A percentile compares a stretch with the other conserved stretches of the same genome.
These are phyloP conservation scores for Globisporangium okanoganense DNA, from an alignment of 352 stramenopile species.

Conservation along the genomic window DNA sequence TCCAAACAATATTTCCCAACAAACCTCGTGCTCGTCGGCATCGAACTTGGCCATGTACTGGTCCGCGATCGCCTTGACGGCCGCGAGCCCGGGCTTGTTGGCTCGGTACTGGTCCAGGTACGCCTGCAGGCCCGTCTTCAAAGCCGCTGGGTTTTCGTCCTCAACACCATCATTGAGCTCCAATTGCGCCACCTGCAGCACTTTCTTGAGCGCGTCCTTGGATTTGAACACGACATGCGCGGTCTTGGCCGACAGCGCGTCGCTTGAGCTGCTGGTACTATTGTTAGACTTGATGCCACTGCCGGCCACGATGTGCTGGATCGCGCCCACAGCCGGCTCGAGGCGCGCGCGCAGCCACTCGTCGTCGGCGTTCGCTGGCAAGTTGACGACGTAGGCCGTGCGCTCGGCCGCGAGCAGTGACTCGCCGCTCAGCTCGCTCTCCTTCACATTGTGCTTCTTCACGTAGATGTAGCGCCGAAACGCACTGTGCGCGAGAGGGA, in stretches of 20 bases:
- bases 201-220: conserved; percentile 45
- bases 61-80: conserved; percentile 65
- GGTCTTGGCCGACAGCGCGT: conserved; percentile 29
- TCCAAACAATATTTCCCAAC: no score
- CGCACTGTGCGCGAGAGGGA: conserved; percentile 54
- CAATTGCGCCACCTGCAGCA: conserved; percentile 40
- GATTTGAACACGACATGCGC: conserved; percentile 79
- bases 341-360: conserved; percentile 56
- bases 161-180: conserved; percentile 21
- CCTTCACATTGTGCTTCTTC: conserved; percentile 64
- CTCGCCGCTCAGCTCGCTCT: conserved; percentile 31
- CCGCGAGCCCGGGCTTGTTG: conserved; percentile 60
- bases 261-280: conserved; percentile 18
- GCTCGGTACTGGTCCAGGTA: conserved; percentile 64
- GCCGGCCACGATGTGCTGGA: conserved; percentile 55
- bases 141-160: background rate
- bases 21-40: conserved; percentile 53
- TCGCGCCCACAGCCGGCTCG: conserved; percentile 33
- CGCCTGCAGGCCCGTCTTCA: conserved; percentile 14
- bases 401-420: conserved; percentile 50
- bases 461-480: conserved; percentile 74
- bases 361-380: conserved; percentile 41
- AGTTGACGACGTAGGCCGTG: conserved; percentile 75
- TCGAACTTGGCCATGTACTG: conserved; percentile 80
- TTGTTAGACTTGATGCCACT: conserved; percentile 6